Base-by-base conservation (phyloP, 306 rosid genomes). In the Senna tora region DNA sequence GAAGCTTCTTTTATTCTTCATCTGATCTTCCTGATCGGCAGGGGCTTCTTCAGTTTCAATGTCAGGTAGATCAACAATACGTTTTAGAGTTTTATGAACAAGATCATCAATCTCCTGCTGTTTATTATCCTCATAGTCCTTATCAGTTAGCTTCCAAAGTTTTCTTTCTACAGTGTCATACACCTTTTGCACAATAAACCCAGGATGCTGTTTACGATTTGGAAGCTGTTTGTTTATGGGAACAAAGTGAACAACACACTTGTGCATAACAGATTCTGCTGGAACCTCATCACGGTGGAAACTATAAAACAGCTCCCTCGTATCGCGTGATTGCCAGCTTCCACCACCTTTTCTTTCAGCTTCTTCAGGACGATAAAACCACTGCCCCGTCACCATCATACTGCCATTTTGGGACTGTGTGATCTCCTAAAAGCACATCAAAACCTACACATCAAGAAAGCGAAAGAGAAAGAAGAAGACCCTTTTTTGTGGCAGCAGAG, bases 311-410 rank as follows among this genome's bases (percentile, higher is more conserved):
- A 95, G 85, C 82, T 91, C 96, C 82, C 93, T 90, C 2, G 96
- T 89, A 86, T 95, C 99, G 57, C 77, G 68, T n/a, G 99, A 89
- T 73, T 88, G 84, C 97, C 97, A 95, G 79, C 77, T 85, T 71
- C 96, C 96, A 41, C 99, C 96, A 21, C 86, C 93, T 77, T 84
- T 88, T 72, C 69, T 84, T 69, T 84, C 96, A 64, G 99, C 99
- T 83, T 95, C 99, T 85, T 92, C 99, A 2, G 99, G 99, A 22
- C 99, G 96, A 83, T 95, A 95, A 80, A 95, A 95, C 99, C 99
- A 91, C 66, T 94, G 99, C 39, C 99, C 93, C 2, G 88, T 81
- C 62, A 94, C 85, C 92, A 82, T 85, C 76, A 94, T 74, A 75
- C 76, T 84, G 46, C 95, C 93, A 66, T 66, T 81, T 70, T 49